Percentiles rank a stretch among this genome's conserved stretches.
phyloP scores from a whole-genome alignment of 192 early-diverging fungal genomes.

The Coemansia interrupta region DNA sequence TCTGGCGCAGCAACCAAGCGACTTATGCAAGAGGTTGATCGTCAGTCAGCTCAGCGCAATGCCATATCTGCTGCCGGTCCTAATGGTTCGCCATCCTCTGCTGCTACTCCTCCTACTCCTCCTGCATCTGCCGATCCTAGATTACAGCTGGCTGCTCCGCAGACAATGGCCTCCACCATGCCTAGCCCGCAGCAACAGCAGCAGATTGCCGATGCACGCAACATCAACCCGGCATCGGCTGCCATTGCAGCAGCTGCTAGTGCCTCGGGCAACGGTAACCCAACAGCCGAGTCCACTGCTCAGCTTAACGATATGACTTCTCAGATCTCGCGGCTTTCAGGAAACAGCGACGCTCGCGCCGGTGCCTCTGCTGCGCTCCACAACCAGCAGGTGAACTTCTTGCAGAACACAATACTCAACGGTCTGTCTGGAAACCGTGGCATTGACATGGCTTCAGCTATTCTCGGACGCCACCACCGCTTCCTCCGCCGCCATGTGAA shows the following conservation, averaged over 20 bases:
- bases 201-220: constrained; percentile 5
- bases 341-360: constrained; percentile 22
- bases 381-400: constrained; percentile 48
- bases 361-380: constrained; percentile 45
- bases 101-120: constrained; percentile 1
- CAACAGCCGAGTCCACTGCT: constrained; percentile 33
- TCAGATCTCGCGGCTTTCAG: constrained; percentile 38
- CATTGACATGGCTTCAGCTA: constrained; percentile 28
- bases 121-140: neutral
- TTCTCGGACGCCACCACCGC: constrained; percentile 34
- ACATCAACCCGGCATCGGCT: constrained; percentile 10
- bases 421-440: constrained; percentile 27
- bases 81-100: neutral
- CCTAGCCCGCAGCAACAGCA: constrained; percentile 6
- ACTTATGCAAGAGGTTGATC: constrained; percentile 48
- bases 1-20: constrained; percentile 45
- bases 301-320: constrained; percentile 45
- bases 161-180: constrained; percentile 5
- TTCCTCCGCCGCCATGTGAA: constrained; percentile 33
- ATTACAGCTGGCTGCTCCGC: neutral
- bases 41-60: constrained; percentile 21
- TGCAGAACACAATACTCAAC: constrained; percentile 45
- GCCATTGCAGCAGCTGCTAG: constrained; percentile 18
- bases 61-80: constrained; percentile 1
- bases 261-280: constrained; percentile 31